Evolutionary conservation across 192 early-diverging fungal genomes (phyloP).

Genomic region (Obelidium mucronatum): DNA sequence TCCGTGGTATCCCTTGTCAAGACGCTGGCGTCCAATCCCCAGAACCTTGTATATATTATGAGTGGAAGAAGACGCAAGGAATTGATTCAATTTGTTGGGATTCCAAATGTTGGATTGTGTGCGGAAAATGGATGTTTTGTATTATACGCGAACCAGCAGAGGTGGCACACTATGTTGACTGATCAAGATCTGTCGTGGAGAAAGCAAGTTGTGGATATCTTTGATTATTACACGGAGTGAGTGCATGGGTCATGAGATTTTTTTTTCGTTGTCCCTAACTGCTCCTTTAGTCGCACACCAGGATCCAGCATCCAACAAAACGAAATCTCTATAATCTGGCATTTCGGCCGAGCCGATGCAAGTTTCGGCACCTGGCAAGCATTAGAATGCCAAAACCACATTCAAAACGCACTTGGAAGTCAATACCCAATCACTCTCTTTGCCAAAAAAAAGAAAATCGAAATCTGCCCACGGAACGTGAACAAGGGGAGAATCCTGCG

Average conservation of each 20-base stretch:
- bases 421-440: constrained; percentile 76
- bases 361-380: constrained; percentile 79
- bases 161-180: constrained; percentile 68
- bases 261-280: constrained; percentile 17
- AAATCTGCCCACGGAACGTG: constrained; percentile 76
- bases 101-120: constrained; percentile 54
- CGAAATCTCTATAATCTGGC: constrained; percentile 76
- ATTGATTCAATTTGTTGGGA: constrained; percentile 45
- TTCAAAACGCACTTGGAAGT: constrained; percentile 70
- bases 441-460: constrained; percentile 70
- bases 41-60: constrained; percentile 59
- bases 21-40: constrained; percentile 39
- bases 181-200: constrained; percentile 72
- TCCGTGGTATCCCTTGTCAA: constrained; percentile 35
- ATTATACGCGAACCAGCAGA: constrained; percentile 56
- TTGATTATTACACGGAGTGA: constrained; percentile 82
- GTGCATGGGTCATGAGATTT: background rate
- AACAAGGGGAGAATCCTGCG: constrained; percentile 69
- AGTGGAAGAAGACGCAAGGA: constrained; percentile 45
- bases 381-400: constrained; percentile 85
- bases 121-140: constrained; percentile 82
- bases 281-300: constrained; percentile 66
- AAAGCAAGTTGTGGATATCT: constrained; percentile 75
- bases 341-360: constrained; percentile 67
- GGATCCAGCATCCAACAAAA: constrained; percentile 81